phyloP scores from a whole-genome alignment of 169 alveolate genomes.

The Eimeria sp. region DNA sequence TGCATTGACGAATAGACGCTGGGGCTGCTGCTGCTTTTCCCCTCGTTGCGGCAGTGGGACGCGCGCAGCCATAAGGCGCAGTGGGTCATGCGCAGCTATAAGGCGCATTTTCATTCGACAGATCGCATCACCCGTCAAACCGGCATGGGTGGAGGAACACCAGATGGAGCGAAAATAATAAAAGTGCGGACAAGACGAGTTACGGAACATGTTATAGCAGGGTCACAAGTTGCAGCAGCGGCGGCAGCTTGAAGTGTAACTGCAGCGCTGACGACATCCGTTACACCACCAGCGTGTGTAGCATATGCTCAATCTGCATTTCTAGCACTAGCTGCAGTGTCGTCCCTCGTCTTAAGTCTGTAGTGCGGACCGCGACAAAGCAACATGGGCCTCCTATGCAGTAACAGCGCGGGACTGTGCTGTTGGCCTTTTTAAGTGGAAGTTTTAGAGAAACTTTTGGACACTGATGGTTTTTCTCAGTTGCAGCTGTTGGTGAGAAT shows the following conservation, averaged over 20 bases:
- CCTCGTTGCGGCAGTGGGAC: not conserved
- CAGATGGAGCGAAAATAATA: not conserved
- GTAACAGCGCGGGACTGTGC: no score
- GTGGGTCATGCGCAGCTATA: no score
- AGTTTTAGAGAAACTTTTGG: not conserved
- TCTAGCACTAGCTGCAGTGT: not conserved
- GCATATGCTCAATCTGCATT: not conserved
- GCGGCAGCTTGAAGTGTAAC: not conserved
- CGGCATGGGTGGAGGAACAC: not conserved
- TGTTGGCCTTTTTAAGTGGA: not conserved
- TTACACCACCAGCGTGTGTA: not conserved
- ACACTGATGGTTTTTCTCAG: not conserved
- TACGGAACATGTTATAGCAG: not conserved
- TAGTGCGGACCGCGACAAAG: not conserved
- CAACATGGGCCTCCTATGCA: not conserved
- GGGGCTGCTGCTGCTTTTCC: not conserved
- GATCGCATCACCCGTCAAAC: not conserved
- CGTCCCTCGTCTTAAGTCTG: not conserved
- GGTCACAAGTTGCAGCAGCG: not conserved
- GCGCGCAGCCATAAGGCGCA: not conserved
- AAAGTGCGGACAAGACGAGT: not conserved
- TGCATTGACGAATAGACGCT: slow-evolving; percentile 59
- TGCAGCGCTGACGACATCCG: not conserved
- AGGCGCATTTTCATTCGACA: not conserved
- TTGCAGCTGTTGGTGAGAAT: not conserved